Percentiles rank a stretch among this genome's conserved stretches.
phyloP scores from a whole-genome alignment of 371 early-diverging fungal species.

The Lichtheimia hyalospora region DNA sequence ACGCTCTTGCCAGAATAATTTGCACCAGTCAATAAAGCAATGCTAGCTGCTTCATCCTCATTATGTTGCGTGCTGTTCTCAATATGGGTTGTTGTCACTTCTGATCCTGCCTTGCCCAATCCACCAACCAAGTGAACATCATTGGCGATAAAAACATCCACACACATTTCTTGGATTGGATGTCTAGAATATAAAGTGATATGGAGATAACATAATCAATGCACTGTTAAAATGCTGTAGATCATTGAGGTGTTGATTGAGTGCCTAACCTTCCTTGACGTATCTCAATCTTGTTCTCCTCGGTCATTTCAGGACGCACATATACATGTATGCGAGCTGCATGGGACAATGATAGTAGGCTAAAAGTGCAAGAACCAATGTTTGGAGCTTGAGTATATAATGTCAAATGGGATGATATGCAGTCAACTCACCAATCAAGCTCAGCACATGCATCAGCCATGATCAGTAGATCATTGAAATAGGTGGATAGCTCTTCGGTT shows the following conservation, averaged over 20 bases:
- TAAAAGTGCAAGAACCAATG: conserved; percentile 15
- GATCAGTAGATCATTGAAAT: conserved; percentile 30
- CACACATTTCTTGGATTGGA: conserved; percentile 69
- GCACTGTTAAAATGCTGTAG: neutral
- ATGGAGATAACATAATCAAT: neutral
- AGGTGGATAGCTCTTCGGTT: conserved; percentile 50
- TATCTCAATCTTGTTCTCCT: conserved; percentile 50
- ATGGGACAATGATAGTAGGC: conserved; percentile 63
- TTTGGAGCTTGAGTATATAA: neutral
- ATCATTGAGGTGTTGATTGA: neutral
- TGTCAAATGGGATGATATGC: neutral
- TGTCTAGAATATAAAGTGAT: conserved; percentile 46
- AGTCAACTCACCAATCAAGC: conserved; percentile 63
- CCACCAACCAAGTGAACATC: conserved; percentile 52
- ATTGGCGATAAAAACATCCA: conserved; percentile 68
- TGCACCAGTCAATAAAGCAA: conserved; percentile 73
- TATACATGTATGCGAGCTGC: conserved; percentile 59
- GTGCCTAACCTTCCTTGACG: conserved; percentile 60
- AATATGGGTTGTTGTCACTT: neutral
- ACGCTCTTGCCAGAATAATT: conserved; percentile 83
- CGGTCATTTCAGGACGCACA: conserved; percentile 57
- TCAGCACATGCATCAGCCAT: conserved; percentile 56
- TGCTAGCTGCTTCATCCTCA: conserved; percentile 14
- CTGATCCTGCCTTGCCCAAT: conserved; percentile 1
- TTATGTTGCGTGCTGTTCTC: neutral